phyloP scores from a whole-genome alignment of 768 basidiomycete species.

The Russula lepida region DNA sequence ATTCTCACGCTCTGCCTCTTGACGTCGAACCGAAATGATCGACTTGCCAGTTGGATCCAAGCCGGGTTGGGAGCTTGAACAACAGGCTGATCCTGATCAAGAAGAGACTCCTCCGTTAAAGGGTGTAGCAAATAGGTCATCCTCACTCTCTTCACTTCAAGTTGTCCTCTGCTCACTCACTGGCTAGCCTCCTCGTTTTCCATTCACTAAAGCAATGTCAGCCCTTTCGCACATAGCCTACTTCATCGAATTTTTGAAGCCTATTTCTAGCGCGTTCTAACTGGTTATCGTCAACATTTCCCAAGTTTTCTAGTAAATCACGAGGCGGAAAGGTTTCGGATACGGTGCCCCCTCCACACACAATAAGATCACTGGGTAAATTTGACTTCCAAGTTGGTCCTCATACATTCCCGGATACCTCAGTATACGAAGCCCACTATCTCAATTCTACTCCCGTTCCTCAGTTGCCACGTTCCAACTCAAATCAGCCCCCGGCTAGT shows the following conservation, averaged over 20 bases:
- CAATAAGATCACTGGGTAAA: conserved; percentile 52
- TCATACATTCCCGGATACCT: conserved; percentile 58
- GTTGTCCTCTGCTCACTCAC: conserved; percentile 1
- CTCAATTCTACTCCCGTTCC: conserved; percentile 29
- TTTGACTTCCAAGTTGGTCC: conserved; percentile 72
- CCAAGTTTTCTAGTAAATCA: conserved; percentile 60
- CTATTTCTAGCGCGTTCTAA: conserved; percentile 50
- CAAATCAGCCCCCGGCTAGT: conserved; percentile 22
- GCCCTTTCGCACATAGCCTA: conserved; percentile 13
- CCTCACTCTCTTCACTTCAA: neutral
- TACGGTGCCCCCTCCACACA: conserved; percentile 54
- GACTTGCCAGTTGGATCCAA: conserved; percentile 46
- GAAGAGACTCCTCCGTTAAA: conserved; percentile 31
- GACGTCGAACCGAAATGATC: neutral
- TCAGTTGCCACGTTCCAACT: conserved; percentile 22
- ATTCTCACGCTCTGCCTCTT: neutral
- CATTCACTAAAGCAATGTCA: conserved; percentile 68
- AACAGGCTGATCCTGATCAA: conserved; percentile 35
- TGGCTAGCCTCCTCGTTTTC: conserved; percentile 46
- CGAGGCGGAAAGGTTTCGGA: conserved; percentile 50
- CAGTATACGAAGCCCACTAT: conserved; percentile 69
- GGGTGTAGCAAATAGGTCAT: conserved; percentile 52
- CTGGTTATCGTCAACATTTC: conserved; percentile 58
- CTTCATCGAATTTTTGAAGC: conserved; percentile 14
- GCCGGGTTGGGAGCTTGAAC: conserved; percentile 53